Percentiles rank a stretch among this genome's conserved stretches.
These are phyloP conservation scores for Raphanus hybrid DNA, from an alignment of 441 rosid genomes.

Conservation along the genomic window DNA sequence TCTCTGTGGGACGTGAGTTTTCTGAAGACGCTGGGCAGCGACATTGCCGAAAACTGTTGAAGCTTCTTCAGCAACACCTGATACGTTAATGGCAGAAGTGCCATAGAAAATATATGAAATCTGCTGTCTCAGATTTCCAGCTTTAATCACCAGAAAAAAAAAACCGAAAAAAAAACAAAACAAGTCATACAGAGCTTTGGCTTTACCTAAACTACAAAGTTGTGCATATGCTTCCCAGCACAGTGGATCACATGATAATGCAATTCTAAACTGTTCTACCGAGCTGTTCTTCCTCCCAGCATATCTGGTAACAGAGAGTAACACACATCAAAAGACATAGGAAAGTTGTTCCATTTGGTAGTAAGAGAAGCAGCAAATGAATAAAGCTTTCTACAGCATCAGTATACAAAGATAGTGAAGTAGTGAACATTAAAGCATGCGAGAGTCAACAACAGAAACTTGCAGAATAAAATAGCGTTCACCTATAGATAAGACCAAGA, in stretches of 20 bases:
- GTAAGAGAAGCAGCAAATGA: constrained; percentile 14
- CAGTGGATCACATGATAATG: constrained; percentile 60
- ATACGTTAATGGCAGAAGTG: constrained; percentile 22
- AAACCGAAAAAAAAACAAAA: background rate
- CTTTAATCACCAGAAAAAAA: background rate
- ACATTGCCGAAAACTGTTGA: constrained; percentile 51
- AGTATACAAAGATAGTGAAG: constrained; percentile 19
- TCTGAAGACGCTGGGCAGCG: constrained; percentile 48
- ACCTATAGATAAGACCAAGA: constrained; percentile 68
- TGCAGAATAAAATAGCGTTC: constrained; percentile 11
- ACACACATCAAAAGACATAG: constrained; percentile 23
- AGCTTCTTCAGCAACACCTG: constrained; percentile 65
- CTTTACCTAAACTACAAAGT: constrained; percentile 59
- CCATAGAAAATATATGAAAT: background rate
- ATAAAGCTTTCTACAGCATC: constrained; percentile 4
- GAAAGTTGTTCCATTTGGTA: background rate
- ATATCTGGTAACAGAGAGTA: constrained; percentile 43
- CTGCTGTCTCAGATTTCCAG: constrained; percentile 5
- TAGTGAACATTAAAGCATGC: constrained; percentile 5
- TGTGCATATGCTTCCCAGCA: constrained; percentile 67
- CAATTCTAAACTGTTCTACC: constrained; percentile 57
- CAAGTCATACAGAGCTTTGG: constrained; percentile 11
- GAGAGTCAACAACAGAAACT: constrained; percentile 3
- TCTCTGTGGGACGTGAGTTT: constrained; percentile 33
- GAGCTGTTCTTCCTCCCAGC: constrained; percentile 50